phyloP scores from a whole-genome alignment of 768 basidiomycete genomes.

The Cystofilobasidium bisporidii region DNA sequence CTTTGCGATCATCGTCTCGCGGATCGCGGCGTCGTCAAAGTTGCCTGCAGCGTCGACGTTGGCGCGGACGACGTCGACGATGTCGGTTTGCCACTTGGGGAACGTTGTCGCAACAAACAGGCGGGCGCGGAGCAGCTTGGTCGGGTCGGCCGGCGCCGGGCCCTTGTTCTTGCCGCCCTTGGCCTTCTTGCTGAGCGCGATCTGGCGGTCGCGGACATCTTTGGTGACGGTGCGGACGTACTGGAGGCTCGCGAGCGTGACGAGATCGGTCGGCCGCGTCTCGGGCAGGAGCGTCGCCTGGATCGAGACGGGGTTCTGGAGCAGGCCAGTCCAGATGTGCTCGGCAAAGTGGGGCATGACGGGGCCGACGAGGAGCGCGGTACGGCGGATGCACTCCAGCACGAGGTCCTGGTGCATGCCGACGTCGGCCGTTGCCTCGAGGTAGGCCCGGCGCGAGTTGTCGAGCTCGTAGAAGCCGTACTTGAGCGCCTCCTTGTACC shows the following conservation, averaged over 20 bases:
- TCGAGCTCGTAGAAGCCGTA: slow-evolving; percentile 94
- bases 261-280: slow-evolving; percentile 53
- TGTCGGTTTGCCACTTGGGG: slow-evolving; percentile 86
- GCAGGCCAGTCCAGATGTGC: slow-evolving; percentile 69
- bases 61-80: slow-evolving; percentile 60
- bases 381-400: slow-evolving; percentile 67
- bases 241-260: slow-evolving; percentile 58
- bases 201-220: slow-evolving; percentile 80
- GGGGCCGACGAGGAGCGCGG: slow-evolving; percentile 72
- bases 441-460: slow-evolving; percentile 87
- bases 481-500: slow-evolving; percentile 93
- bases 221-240: slow-evolving; percentile 92
- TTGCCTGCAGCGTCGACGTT: slow-evolving; percentile 49
- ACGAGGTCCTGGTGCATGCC: slow-evolving; percentile 90
- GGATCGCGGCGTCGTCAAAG: slow-evolving; percentile 75
- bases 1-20: slow-evolving; percentile 54
- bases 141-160: slow-evolving; percentile 50
- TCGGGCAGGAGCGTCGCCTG: slow-evolving; percentile 79
- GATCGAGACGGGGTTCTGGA: slow-evolving; percentile 63
- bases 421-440: slow-evolving; percentile 72
- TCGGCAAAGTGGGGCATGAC: slow-evolving; percentile 91
- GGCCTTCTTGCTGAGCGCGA: slow-evolving; percentile 65
- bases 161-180: slow-evolving; percentile 50
- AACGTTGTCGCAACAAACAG: slow-evolving; percentile 84
- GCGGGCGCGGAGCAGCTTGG: slow-evolving; percentile 65